Base-by-base conservation (phyloP, 139 green algal species). In the Tetradesmus lagerheimii region DNA sequence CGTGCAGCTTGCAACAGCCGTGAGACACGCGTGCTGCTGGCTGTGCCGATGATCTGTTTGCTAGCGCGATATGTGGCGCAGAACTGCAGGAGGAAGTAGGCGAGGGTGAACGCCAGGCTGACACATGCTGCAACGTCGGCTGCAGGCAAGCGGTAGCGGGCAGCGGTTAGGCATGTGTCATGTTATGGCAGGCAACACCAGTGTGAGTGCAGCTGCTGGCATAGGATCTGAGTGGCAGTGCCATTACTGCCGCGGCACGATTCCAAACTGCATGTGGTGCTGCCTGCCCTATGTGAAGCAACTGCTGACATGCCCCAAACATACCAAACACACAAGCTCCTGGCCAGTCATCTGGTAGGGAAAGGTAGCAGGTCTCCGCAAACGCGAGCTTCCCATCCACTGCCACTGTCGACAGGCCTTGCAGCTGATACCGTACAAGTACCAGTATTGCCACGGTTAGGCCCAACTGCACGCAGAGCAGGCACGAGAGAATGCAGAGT, bases 251-350 rank as follows among this genome's bases (percentile, higher is more conserved):
- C 34, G 64, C 64, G 8, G 8, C 3, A 74, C 62, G 16, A n/a
- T n/a, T n/a, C n/a, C 62, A 74, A 14, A 74, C 62, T 8, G 12
- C 62, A 23, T 74, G 62, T 74, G 62, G 9, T n/a, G 62, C 20
- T 74, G 25, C 62, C 16, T 6, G 8, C 8, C 62, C 62, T n/a
- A 34, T 74, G 62, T 79, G 71, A 25, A 18, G 35, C 71, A 79
- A 0, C 31, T 82, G 18, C 39, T 83, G 38, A 80, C 15, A 11
- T 39, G 76, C 35, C 80, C 75, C 45, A n/a, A n/a, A n/a, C n/a
- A n/a, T n/a, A 86, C 80, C 80, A 75, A 47, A 86, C 1, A 34
- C 47, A 35, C 80, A 86, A 4, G 80, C 80, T 41, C 23, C 80
- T 31, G 45, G 27, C 80, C 80, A 86, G 25, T 86, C 47, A 0